Conservation (phyloP, 164 flowering plant genomes). For the Nymphaea thermarum region DNA sequence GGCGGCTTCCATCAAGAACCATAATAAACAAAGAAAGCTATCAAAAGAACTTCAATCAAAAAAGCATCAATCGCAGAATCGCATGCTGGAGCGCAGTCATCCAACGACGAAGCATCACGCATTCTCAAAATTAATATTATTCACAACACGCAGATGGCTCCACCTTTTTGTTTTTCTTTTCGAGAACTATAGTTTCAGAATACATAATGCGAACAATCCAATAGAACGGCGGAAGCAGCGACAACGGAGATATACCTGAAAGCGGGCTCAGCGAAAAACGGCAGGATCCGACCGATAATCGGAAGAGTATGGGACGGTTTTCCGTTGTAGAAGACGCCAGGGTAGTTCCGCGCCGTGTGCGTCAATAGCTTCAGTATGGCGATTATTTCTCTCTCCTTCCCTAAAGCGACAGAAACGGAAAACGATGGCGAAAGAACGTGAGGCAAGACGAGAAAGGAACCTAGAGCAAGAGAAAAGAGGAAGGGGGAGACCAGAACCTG, state of each 20-base stretch:
- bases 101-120: too few relatives aligned
- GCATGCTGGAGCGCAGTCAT: too few relatives aligned
- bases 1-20: too few relatives aligned
- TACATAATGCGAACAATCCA: too few relatives aligned
- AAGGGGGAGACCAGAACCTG: slow-evolving; percentile 22
- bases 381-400: slow-evolving; percentile 75
- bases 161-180: too few relatives aligned
- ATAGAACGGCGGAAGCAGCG: too few relatives aligned
- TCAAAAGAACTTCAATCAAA: too few relatives aligned
- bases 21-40: too few relatives aligned
- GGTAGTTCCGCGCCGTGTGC: slow-evolving; percentile 65
- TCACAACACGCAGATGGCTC: too few relatives aligned
- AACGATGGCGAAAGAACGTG: neutral
- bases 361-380: slow-evolving; percentile 80
- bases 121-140: too few relatives aligned
- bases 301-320: slow-evolving; percentile 64
- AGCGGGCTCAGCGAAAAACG: slow-evolving; percentile 73
- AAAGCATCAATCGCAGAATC: too few relatives aligned
- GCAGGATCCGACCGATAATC: slow-evolving; percentile 60
- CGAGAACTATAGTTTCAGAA: too few relatives aligned
- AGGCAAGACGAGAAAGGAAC: slow-evolving; percentile 5
- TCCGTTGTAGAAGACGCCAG: slow-evolving; percentile 83
- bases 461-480: slow-evolving; percentile 4
- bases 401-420: slow-evolving; percentile 20
- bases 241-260: slow-evolving; percentile 34